Evolutionary conservation across 768 basidiomycete species (phyloP), one percentile per base, ranked within the genome.

Genomic region (Hypholoma fasciculare): DNA sequence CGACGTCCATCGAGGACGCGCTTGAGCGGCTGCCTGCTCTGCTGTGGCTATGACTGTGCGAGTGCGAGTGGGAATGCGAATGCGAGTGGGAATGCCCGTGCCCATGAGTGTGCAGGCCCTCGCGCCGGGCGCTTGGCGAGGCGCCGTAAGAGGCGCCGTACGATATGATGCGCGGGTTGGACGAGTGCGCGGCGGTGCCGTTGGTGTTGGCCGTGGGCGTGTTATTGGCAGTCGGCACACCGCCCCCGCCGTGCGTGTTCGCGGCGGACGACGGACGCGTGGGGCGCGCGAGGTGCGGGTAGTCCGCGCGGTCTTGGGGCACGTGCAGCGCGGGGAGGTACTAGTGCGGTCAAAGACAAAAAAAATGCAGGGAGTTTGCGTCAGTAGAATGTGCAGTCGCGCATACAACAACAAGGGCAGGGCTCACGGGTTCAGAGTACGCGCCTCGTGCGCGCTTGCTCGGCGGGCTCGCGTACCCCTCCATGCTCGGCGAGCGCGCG

Each of bases 391-490:
- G 40, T 34, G 14, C 23, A 42, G 49, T 23, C 23, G 23, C 23
- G 23, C 23, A 23, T 8, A 52, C n/a, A 53, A 52, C 52, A 40
- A 26, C 19, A 38, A 36, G 12, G 47, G 51, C 47, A 56, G 49
- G 46, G 64, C 72, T 54, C 55, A 74, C 74, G 20, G 69, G 63
- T 54, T 74, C 73, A 26, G 70, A 67, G 58, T 69, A 75, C 26
- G 67, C 57, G 14, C 73, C 59, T 34, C 80, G 77, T 68, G 76
- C 59, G 44, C 79, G 78, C 71, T 87, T 87, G 30, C 71, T 42
- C 6, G 86, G 85, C 0, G 82, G 84, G 30, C 78, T 66, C 17
- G 68, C 67, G 16, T 61, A 61, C 49, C 58, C 57, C 39, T 78
- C 75, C 58, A 76, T 58, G 61, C 73, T 74, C 11, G 75, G 74